Conservation (phyloP, 106 monocot genomes). For the Allium fistulosum region DNA sequence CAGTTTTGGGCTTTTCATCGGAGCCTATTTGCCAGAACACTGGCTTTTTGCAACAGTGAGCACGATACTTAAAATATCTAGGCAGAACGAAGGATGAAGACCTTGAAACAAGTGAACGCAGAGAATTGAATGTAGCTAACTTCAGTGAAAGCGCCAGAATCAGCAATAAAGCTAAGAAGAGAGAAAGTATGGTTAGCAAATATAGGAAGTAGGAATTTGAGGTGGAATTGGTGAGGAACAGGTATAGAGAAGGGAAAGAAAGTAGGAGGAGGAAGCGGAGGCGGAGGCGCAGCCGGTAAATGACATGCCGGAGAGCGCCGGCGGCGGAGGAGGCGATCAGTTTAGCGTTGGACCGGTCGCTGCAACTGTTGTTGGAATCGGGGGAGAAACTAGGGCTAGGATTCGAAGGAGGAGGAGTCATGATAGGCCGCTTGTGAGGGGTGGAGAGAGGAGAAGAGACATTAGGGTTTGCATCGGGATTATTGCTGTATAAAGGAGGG, state of each 20-base stretch:
- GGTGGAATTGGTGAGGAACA: slow-evolving; percentile 19
- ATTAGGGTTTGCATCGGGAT: slow-evolving; percentile 1
- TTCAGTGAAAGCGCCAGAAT: slow-evolving; percentile 34
- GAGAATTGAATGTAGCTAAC: slow-evolving; percentile 14
- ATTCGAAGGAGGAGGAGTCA: not conserved
- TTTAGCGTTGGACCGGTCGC: not conserved
- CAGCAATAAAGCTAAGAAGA: slow-evolving; percentile 33
- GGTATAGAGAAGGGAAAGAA: slow-evolving; percentile 32
- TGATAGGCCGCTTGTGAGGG: slow-evolving; percentile 28
- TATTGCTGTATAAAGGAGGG: slow-evolving; percentile 5
- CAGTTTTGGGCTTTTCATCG: slow-evolving; percentile 7
- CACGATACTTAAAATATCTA: slow-evolving; percentile 13
- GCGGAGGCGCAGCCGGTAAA: slow-evolving; percentile 51
- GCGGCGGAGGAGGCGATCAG: slow-evolving; percentile 6
- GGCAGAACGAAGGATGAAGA: slow-evolving; percentile 23
- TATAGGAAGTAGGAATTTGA: slow-evolving; percentile 32
- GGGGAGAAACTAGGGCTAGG: slow-evolving; percentile 4
- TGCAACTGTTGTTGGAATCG: not conserved
- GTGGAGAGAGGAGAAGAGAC: slow-evolving; percentile 10
- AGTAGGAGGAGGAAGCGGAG: slow-evolving; percentile 43
- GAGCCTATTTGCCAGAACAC: slow-evolving; percentile 70
- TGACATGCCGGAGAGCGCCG: slow-evolving; percentile 9
- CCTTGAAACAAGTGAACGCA: slow-evolving; percentile 26
- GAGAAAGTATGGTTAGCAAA: slow-evolving; percentile 37
- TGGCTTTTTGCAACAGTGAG: slow-evolving; percentile 11